Percentiles rank a stretch among this genome's conserved stretches.
Evolutionary conservation across 192 early-diverging fungal species (phyloP).

Genomic region (Nowakowskiella sp.): DNA sequence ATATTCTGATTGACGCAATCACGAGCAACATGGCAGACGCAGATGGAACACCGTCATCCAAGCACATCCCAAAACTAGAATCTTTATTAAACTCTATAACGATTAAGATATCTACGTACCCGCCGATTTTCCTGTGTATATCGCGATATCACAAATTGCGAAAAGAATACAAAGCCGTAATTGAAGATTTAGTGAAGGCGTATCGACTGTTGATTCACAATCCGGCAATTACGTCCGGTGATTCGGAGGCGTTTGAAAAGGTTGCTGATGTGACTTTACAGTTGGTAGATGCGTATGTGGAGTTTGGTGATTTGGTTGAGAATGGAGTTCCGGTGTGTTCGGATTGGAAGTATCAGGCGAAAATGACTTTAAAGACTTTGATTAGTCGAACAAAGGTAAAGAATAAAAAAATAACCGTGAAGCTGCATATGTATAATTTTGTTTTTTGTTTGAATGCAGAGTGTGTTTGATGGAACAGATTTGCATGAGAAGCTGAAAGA

Average conservation of each 20-base stretch:
- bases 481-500: too few species aligned
- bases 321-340: slow-evolving; percentile 52
- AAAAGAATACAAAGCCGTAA: slow-evolving; percentile 48
- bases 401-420: too few species aligned
- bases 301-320: slow-evolving; percentile 43
- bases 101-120: slow-evolving; percentile 62
- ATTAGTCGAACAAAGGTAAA: slow-evolving; percentile 70
- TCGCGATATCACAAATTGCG: slow-evolving; percentile 70
- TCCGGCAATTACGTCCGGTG: slow-evolving; percentile 66
- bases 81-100: slow-evolving; percentile 64
- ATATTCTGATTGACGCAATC: slow-evolving; percentile 8
- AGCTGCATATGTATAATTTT: too few species aligned
- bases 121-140: slow-evolving; percentile 67
- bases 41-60: slow-evolving; percentile 36
- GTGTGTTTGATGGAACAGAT: too few species aligned
- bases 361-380: slow-evolving; percentile 71
- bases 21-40: slow-evolving; percentile 28
- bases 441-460: too few species aligned
- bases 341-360: slow-evolving; percentile 86
- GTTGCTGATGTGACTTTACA: slow-evolving; percentile 64
- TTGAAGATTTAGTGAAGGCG: slow-evolving; percentile 77
- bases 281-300: slow-evolving; percentile 69
- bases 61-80: slow-evolving; percentile 46
- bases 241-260: slow-evolving; percentile 59
- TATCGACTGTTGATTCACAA: slow-evolving; percentile 74